Evolutionary conservation across 2,329 filamentous ascomycete species (phyloP), one percentile per base, ranked within the genome.

Genomic region (Diaporthe helianthi): DNA sequence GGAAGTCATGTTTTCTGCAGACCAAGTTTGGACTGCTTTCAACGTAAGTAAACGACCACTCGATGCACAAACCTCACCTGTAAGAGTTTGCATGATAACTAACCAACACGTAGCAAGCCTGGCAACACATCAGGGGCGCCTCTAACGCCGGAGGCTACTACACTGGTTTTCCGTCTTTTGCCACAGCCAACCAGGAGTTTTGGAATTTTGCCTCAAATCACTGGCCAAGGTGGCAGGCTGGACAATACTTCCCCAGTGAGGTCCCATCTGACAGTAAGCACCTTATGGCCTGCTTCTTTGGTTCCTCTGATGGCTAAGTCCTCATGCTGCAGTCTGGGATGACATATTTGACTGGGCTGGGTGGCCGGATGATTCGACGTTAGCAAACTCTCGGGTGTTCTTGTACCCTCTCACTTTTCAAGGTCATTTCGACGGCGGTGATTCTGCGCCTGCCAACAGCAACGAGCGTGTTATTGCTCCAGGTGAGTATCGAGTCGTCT

Each of bases 401-500:
- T 19, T 29, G 8, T 60, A 60, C 22, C 54, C 54, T 60, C 54
- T 60, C 17, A 60, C 54, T 4, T 29, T 60, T n/a, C 54, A 60
- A n/a, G 54, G 54, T 24, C 38, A 44, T 31, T 60, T 60, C 22
- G 54, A 60, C 6, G 54, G 54, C 17, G 36, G 24, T 4, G 7
- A n/a, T 13, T 60, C 54, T 13, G 54, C 24, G 2, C 15, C 22
- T 9, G 15, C 15, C 13, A 26, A 10, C 54, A 41, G 24, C 15
- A 19, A n/a, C 22, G 38, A 44, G 24, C 36, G 15, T n/a, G 38
- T 31, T 1, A 44, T 60, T n/a, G 36, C 54, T 6, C 54, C 54
- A 7, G 36, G 54, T 6, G 54, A 60, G 5, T 46, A 60, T 31
- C 54, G 54, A 10, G 54, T 60, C 8, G 22, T 60, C 15, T 60